Evolutionary conservation across 2,329 filamentous ascomycete species (phyloP), one percentile per base, ranked within the genome.

Genomic region (Thielaviopsis cerberus): DNA sequence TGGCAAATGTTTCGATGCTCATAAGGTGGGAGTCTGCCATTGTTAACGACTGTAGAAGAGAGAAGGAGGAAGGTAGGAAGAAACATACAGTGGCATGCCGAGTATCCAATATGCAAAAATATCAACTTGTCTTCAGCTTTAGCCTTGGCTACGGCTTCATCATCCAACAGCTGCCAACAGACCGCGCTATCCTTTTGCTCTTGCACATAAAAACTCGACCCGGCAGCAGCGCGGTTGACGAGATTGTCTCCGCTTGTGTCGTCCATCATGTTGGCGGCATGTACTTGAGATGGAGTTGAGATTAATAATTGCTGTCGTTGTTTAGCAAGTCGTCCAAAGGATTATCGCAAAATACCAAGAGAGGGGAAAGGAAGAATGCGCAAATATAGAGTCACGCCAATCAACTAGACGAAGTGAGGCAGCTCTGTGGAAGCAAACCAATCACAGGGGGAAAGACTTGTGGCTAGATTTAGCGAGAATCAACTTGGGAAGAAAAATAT

Each of bases 31-130:
- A 88, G 74, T 85, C 85, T 88, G 30, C 0, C 24, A 23, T n/a
- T 24, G 20, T 30, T n/a, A n/a, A 57, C 24, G 10, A 17, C 25
- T n/a, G 1, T 7, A 20, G 37, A 45, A 17, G 37, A 3, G 17
- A 17, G 6, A 17, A 6, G 10, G 11, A 57, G 22, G 61, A 56
- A 34, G 41, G 24, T 37, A 41, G 45, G 54, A 48, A 69, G 55
- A 34, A 48, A 74, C 85, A 67, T 72, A 92, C 92, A 94, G 73
- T 97, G 91, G 69, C 92, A 97, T 50, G 92, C 89, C 22, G 86
- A 86, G 73, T 95, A 98, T 54, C 92, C 92, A 66, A 97, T 90
- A 68, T 91, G 94, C 62, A 97, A 75, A 67, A 96, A 97, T 61
- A 98, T 83, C 60, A 95, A 76, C 66, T 89, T 86, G 69, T 97